Conservation (phyloP, 2,329 filamentous ascomycete species). For the Mycogone perniciosa region DNA sequence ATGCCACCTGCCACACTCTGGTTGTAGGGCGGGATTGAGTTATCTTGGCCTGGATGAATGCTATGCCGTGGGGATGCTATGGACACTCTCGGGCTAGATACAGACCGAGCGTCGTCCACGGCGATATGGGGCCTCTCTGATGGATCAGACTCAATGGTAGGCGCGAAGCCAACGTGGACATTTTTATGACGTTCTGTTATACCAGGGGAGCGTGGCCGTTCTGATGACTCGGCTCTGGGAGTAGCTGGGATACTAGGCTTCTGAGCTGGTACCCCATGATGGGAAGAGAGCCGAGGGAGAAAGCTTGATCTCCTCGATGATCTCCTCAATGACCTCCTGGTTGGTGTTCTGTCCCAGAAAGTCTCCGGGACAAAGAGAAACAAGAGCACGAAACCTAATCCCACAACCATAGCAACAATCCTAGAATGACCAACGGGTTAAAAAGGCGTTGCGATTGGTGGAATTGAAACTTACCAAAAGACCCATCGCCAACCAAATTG, state of each 20-base stretch:
- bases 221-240: neutral
- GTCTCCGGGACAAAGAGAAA: slow-evolving; percentile 93
- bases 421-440: slow-evolving; percentile 30
- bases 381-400: slow-evolving; percentile 60
- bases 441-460: neutral
- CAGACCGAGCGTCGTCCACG: neutral
- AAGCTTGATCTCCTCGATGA: slow-evolving; percentile 38
- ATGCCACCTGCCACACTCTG: slow-evolving; percentile 15
- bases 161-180: slow-evolving; percentile 28
- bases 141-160: neutral
- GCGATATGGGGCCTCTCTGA: neutral
- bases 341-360: slow-evolving; percentile 84
- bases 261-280: slow-evolving; percentile 19
- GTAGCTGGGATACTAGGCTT: slow-evolving; percentile 8
- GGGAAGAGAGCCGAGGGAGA: slow-evolving; percentile 43
- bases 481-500: slow-evolving; percentile 81
- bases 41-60: neutral
- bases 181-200: slow-evolving; percentile 20
- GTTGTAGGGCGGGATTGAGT: slow-evolving; percentile 6
- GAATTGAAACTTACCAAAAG: slow-evolving; percentile 57
- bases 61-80: slow-evolving; percentile 2
- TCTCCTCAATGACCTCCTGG: slow-evolving; percentile 31
- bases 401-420: slow-evolving; percentile 78
- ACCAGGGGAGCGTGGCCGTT: slow-evolving; percentile 15
- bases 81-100: neutral